These are phyloP conservation scores for Thelonectria olida DNA, from an alignment of 2,329 filamentous ascomycete species.

Conservation along the genomic window DNA sequence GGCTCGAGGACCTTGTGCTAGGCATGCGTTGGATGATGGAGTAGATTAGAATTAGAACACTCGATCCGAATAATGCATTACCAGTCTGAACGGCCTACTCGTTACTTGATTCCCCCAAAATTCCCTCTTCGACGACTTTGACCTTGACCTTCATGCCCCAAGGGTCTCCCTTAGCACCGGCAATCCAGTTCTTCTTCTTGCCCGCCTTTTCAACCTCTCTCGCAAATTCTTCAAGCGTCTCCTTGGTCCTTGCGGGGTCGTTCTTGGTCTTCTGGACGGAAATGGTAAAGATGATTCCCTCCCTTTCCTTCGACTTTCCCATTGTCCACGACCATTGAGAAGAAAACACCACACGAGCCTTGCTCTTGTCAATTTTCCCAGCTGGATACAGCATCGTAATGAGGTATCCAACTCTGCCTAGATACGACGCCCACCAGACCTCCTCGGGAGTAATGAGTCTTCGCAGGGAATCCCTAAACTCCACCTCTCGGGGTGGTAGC, in stretches of 20 bases:
- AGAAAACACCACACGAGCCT: constrained; percentile 51
- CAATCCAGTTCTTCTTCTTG: constrained; percentile 66
- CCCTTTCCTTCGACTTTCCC: constrained; percentile 50
- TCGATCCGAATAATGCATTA: not conserved
- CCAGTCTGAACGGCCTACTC: not conserved
- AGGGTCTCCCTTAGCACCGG: constrained; percentile 37
- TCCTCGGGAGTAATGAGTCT: constrained; percentile 62
- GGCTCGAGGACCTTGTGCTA: constrained; percentile 41
- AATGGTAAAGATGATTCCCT: constrained; percentile 55
- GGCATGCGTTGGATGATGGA: constrained; percentile 35
- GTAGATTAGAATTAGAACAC: no score
- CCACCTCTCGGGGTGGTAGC: constrained; percentile 65
- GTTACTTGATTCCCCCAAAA: constrained; percentile 22
- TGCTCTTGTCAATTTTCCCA: constrained; percentile 54
- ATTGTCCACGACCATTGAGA: constrained; percentile 52
- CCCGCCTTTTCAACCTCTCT: constrained; percentile 62
- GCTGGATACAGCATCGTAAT: constrained; percentile 69
- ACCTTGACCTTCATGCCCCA: constrained; percentile 52
- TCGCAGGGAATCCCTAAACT: constrained; percentile 63
- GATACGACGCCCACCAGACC: constrained; percentile 72
- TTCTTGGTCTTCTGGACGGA: constrained; percentile 49
- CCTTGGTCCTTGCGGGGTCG: constrained; percentile 50
- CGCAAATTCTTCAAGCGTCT: constrained; percentile 51
- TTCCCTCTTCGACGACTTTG: constrained; percentile 45
- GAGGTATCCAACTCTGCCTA: constrained; percentile 67